Evolutionary conservation across 257 asterid species (phyloP).

Genomic region (Datura wrightii): DNA sequence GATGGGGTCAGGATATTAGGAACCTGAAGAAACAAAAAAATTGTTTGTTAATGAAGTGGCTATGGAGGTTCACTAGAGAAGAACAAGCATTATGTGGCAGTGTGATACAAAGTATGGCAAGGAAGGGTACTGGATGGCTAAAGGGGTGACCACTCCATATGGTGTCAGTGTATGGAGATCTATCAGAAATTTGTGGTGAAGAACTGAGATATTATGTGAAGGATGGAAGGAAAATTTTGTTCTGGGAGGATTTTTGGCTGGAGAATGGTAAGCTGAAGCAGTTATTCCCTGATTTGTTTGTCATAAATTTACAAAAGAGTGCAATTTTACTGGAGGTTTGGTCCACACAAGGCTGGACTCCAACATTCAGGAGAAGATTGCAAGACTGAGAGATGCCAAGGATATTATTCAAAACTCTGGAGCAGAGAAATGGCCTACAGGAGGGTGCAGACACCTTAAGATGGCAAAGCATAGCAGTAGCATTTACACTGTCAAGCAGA

Average conservation of each 20-base stretch:
- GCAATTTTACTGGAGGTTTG: neutral
- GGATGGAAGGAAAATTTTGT: neutral
- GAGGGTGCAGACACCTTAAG: conserved; percentile 3
- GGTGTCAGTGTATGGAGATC: neutral
- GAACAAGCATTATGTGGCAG: neutral
- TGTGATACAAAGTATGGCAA: no score
- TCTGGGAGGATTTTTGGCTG: neutral
- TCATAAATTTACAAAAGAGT: neutral
- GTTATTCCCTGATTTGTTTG: neutral
- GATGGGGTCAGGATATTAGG: neutral
- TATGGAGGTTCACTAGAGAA: neutral
- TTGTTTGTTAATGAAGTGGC: neutral
- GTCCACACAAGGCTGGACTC: neutral
- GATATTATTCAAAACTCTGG: neutral
- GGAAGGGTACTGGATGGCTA: no score
- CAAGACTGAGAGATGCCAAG: neutral
- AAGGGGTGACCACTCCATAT: no score
- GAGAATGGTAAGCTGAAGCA: neutral
- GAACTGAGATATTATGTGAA: conserved; percentile 7
- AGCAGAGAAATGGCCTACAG: neutral
- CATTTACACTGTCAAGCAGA: neutral
- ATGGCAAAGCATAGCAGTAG: neutral
- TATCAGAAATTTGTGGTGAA: neutral
- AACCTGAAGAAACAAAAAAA: neutral
- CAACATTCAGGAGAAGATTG: neutral